Evolutionary conservation across 768 basidiomycete species (phyloP).

Genomic region (Lentinula edodes): DNA sequence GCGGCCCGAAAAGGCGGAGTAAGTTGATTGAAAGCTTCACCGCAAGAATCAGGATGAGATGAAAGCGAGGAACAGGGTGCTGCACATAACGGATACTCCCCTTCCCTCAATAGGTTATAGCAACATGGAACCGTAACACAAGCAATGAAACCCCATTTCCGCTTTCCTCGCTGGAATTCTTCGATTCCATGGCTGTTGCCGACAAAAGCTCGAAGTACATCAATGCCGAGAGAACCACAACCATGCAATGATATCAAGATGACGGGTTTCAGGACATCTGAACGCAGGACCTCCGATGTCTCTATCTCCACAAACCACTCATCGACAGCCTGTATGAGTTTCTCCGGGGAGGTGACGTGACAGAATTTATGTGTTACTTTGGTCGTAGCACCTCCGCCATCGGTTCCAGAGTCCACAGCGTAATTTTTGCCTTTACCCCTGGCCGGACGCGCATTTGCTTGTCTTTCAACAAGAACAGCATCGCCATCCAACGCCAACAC

Average conservation of each 20-base stretch:
- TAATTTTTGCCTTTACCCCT: not conserved
- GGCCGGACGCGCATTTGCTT: not conserved
- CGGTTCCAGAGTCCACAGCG: slow-evolving; percentile 46
- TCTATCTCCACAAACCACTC: slow-evolving; percentile 41
- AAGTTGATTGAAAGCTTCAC: not conserved
- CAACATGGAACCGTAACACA: slow-evolving; percentile 72
- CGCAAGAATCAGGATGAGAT: not conserved
- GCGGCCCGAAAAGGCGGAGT: not conserved
- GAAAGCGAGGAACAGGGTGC: not conserved
- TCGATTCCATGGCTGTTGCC: slow-evolving; percentile 11
- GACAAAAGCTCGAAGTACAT: slow-evolving; percentile 54
- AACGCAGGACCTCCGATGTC: not conserved
- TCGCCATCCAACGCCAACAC: slow-evolving; percentile 68
- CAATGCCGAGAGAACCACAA: slow-evolving; percentile 68
- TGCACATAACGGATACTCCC: not conserved
- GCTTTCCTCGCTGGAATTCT: slow-evolving; percentile 2
- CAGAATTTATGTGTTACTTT: slow-evolving; percentile 50
- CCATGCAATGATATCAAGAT: slow-evolving; percentile 69
- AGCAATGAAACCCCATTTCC: slow-evolving; percentile 44
- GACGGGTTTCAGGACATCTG: slow-evolving; percentile 29
- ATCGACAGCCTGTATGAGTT: slow-evolving; percentile 39
- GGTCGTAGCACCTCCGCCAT: not conserved
- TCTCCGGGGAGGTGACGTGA: slow-evolving; percentile 39
- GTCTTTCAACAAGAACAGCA: slow-evolving; percentile 24
- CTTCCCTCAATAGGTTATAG: slow-evolving; percentile 61